Percentiles rank a stretch among this genome's conserved stretches.
These are phyloP conservation scores for Sporisorium graminicola DNA, from an alignment of 1,284 basidiomycete genomes.

Conservation along the genomic window DNA sequence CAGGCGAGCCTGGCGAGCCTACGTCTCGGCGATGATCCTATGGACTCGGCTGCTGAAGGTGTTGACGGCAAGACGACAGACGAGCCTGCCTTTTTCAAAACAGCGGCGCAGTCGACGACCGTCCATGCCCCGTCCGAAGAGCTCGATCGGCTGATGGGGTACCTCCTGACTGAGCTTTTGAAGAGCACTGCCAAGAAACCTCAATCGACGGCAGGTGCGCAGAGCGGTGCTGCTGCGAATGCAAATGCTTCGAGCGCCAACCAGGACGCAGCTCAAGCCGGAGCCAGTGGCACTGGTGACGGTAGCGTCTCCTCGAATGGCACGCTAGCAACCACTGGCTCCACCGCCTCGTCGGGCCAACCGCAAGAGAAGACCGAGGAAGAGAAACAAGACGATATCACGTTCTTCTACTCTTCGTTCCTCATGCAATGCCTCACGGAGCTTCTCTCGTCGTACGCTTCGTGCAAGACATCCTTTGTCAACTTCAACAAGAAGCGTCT, in stretches of 20 bases:
- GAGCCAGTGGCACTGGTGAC: neutral
- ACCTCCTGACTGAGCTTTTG: slow-evolving; percentile 80
- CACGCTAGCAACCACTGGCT: neutral
- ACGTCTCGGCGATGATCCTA: slow-evolving; percentile 74
- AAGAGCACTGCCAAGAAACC: slow-evolving; percentile 52
- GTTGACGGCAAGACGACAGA: slow-evolving; percentile 37
- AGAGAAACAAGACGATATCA: slow-evolving; percentile 45
- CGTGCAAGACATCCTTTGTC: slow-evolving; percentile 89
- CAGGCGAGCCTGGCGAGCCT: slow-evolving; percentile 48
- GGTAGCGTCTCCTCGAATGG: neutral
- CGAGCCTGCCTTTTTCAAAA: slow-evolving; percentile 42
- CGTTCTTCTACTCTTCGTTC: slow-evolving; percentile 82
- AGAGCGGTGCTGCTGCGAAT: neutral
- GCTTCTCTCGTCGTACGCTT: slow-evolving; percentile 89
- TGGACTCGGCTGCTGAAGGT: slow-evolving; percentile 74
- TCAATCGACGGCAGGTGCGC: neutral
- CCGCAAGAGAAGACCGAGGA: slow-evolving; percentile 30
- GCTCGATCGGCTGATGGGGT: slow-evolving; percentile 78
- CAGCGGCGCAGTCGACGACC: slow-evolving; percentile 13
- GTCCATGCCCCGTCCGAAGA: slow-evolving; percentile 30
- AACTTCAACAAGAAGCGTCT: slow-evolving; percentile 76
- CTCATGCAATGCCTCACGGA: slow-evolving; percentile 93
- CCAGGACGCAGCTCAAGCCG: neutral
- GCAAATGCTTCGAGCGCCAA: neutral
- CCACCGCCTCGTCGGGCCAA: neutral